Evolutionary conservation across 83 land plant species (phyloP).

Genomic region (Picea engelmannii): DNA sequence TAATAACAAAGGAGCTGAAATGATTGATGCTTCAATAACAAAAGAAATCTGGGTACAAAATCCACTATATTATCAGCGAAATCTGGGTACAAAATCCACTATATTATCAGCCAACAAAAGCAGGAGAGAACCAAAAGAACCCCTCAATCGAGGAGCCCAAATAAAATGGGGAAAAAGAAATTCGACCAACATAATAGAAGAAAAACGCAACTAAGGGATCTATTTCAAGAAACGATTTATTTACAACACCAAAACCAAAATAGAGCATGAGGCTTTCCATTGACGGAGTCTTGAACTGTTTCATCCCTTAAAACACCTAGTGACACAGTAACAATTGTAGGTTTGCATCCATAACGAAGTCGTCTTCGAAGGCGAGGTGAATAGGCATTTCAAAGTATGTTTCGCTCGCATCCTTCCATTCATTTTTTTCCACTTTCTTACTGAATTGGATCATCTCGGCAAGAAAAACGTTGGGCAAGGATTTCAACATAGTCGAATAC

Average conservation of each 20-base stretch:
- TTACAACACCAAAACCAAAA: slow-evolving; percentile 86
- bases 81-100: too few relatives aligned
- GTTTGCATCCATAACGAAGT: slow-evolving; percentile 55
- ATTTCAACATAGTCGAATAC: slow-evolving; percentile 60
- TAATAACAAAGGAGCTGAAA: too few relatives aligned
- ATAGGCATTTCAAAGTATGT: slow-evolving; percentile 33
- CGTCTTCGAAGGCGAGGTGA: slow-evolving; percentile 60
- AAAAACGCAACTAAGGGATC: too few relatives aligned
- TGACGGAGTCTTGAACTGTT: background rate
- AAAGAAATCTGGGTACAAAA: too few relatives aligned
- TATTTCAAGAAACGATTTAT: slow-evolving; percentile 55
- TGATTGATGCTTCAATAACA: too few relatives aligned
- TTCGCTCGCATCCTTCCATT: slow-evolving; percentile 33
- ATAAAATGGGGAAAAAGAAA: too few relatives aligned
- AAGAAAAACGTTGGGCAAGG: slow-evolving; percentile 64
- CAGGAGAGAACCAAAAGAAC: too few relatives aligned
- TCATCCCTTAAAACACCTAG: slow-evolving; percentile 80
- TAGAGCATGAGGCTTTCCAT: slow-evolving; percentile 8
- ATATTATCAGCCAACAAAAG: too few relatives aligned
- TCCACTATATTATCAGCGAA: too few relatives aligned
- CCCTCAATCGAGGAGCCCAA: too few relatives aligned
- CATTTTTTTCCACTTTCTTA: slow-evolving; percentile 45
- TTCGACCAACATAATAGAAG: too few relatives aligned
- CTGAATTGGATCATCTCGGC: slow-evolving; percentile 58
- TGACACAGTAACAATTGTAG: slow-evolving; percentile 85